Conservation (phyloP, 371 early-diverging fungal genomes). For the Mortierella sp. region DNA sequence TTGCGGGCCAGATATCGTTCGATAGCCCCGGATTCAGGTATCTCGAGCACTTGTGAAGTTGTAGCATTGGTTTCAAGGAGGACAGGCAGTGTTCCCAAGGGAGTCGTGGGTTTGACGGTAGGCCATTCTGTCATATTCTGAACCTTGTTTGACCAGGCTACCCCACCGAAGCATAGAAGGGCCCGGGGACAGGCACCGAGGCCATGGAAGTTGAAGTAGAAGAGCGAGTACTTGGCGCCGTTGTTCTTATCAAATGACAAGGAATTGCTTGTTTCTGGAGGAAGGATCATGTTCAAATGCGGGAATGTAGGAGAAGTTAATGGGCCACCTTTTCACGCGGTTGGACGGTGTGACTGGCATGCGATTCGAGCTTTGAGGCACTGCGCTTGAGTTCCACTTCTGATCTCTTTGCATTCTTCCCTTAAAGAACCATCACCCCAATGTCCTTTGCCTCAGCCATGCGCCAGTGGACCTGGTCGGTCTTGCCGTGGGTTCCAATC, state of each 20-base stretch:
- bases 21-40: constrained; percentile 26
- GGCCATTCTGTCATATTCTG: constrained; percentile 11
- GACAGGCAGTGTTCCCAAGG: constrained; percentile 16
- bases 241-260: neutral
- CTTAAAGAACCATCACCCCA: too few relatives aligned
- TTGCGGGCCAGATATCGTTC: constrained; percentile 19
- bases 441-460: constrained; percentile 21
- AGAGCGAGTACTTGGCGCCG: constrained; percentile 7
- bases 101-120: constrained; percentile 8
- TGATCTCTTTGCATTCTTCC: too few relatives aligned
- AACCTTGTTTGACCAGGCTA: constrained; percentile 14
- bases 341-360: too few relatives aligned
- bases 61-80: constrained; percentile 10
- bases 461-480: constrained; percentile 18
- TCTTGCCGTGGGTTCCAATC: constrained; percentile 68
- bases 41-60: neutral
- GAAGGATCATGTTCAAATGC: too few relatives aligned
- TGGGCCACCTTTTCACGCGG: too few relatives aligned
- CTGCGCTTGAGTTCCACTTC: too few relatives aligned
- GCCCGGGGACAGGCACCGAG: constrained; percentile 17
- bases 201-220: constrained; percentile 19
- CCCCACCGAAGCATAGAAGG: constrained; percentile 4
- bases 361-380: too few relatives aligned
- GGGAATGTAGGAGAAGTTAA: too few relatives aligned
- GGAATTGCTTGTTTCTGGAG: too few relatives aligned